Conservation (phyloP, 306 rosid species). For the Pachyrhizus erosus region DNA sequence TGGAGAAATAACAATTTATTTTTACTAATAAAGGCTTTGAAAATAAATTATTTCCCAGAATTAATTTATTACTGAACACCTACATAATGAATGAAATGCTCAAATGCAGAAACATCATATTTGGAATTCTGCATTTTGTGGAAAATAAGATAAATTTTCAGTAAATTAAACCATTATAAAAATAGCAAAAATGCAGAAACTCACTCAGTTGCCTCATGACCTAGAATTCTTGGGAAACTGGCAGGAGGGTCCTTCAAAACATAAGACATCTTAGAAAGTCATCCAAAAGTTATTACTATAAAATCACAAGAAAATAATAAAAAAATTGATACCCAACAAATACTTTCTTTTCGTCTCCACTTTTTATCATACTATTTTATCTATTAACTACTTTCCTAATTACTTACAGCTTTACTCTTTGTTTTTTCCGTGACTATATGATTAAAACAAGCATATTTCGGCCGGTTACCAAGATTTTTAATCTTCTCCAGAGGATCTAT, state of each 20-base stretch:
- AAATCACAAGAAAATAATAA: neutral
- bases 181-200: neutral
- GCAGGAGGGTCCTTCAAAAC: slow-evolving; percentile 65
- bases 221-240: slow-evolving; percentile 72
- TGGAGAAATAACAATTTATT: neutral
- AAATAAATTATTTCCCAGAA: neutral
- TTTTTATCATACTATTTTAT: too few relatives aligned
- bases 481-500: too few relatives aligned
- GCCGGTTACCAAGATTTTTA: too few relatives aligned
- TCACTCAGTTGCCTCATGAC: slow-evolving; percentile 88
- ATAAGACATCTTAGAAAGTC: neutral
- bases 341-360: too few relatives aligned
- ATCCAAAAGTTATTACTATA: neutral
- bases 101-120: neutral
- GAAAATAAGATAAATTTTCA: neutral
- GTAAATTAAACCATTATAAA: neutral
- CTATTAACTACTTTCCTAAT: too few relatives aligned
- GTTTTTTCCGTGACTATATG: too few relatives aligned
- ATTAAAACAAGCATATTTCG: too few relatives aligned
- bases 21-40: neutral
- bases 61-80: neutral
- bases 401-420: too few relatives aligned
- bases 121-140: neutral
- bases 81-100: neutral
- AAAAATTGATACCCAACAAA: neutral